phyloP scores from a whole-genome alignment of 2,329 filamentous ascomycete genomes.

The Stagonosporopsis chrysanthemi region DNA sequence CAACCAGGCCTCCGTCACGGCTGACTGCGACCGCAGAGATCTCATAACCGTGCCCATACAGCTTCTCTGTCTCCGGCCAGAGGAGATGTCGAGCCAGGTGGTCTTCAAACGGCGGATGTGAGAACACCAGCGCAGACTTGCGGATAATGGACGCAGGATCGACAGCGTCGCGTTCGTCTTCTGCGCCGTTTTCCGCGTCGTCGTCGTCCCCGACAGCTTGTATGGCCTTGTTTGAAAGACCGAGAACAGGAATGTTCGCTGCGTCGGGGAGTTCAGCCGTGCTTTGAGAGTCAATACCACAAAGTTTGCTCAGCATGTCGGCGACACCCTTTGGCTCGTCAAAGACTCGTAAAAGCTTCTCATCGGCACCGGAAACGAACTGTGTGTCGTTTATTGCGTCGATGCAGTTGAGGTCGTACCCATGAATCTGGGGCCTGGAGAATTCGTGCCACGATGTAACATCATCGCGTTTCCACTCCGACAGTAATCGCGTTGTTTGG shows the following conservation, averaged over 20 bases:
- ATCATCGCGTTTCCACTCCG: conserved; percentile 70
- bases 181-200: conserved; percentile 47
- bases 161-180: conserved; percentile 62
- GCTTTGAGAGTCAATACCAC: conserved; percentile 59
- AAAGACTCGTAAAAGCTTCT: conserved; percentile 97
- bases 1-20: conserved; percentile 76
- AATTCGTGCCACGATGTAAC: conserved; percentile 87
- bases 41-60: conserved; percentile 98
- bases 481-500: conserved; percentile 89
- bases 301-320: conserved; percentile 72
- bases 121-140: conserved; percentile 68
- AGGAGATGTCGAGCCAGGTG: conserved; percentile 87
- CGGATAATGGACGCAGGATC: conserved; percentile 65
- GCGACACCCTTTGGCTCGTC: conserved; percentile 86
- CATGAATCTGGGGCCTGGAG: conserved; percentile 93
- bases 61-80: conserved; percentile 95
- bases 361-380: conserved; percentile 94
- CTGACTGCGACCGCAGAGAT: conserved; percentile 86
- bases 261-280: conserved; percentile 72
- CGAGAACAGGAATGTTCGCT: conserved; percentile 92
- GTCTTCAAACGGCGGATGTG: conserved; percentile 86
- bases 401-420: conserved; percentile 96
- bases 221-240: conserved; percentile 94
- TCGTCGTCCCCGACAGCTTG: conserved; percentile 56
- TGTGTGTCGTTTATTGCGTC: conserved; percentile 74